These are phyloP conservation scores for Globisporangium iwayamae DNA, from an alignment of 352 stramenopile species.

Conservation along the genomic window DNA sequence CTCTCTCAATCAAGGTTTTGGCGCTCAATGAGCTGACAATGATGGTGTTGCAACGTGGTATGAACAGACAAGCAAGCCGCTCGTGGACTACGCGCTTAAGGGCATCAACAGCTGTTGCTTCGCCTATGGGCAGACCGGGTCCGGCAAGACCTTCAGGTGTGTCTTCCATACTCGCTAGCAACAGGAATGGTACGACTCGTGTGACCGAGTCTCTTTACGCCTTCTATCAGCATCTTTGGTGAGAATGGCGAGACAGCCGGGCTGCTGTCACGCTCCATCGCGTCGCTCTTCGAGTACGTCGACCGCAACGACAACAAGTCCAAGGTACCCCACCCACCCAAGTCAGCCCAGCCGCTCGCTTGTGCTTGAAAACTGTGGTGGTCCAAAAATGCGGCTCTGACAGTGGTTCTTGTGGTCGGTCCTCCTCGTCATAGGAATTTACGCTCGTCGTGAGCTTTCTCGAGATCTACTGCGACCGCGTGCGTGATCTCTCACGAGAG, in stretches of 20 bases:
- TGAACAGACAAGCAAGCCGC: conserved; percentile 66
- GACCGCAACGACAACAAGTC: conserved; percentile 55
- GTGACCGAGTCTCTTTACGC: no score
- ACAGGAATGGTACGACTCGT: no score
- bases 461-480: conserved; percentile 93
- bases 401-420: background rate
- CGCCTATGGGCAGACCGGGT: conserved; percentile 89
- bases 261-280: conserved; percentile 85
- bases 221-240: conserved; percentile 78
- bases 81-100: conserved; percentile 89
- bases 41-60: background rate
- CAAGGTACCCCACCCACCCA: conserved; percentile 28
- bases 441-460: conserved; percentile 89
- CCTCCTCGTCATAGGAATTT: conserved; percentile 39
- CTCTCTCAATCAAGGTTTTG: background rate
- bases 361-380: background rate
- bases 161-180: no score
- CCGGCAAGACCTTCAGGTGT: conserved; percentile 81
- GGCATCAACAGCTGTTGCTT: conserved; percentile 95
- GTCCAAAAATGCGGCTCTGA: background rate
- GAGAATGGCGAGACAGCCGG: conserved; percentile 80
- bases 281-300: conserved; percentile 88
- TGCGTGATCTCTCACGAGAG: conserved; percentile 89
- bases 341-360: background rate
- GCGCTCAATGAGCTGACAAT: background rate